These are phyloP conservation scores for Coccomyxa sp. DNA, from an alignment of 139 green algal species.

Conservation along the genomic window DNA sequence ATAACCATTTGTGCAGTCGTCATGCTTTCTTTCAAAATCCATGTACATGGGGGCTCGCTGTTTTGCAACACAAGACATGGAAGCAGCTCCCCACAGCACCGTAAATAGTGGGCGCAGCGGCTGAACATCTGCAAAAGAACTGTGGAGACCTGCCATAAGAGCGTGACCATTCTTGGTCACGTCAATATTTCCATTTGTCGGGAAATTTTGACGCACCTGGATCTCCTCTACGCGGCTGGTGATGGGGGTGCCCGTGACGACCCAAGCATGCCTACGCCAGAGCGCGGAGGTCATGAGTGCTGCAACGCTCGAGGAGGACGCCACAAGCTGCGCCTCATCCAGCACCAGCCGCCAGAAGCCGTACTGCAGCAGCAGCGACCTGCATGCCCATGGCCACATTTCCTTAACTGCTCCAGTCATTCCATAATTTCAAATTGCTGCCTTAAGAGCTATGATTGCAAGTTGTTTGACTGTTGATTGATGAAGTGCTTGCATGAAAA, in stretches of 20 bases:
- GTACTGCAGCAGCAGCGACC: slow-evolving; percentile 30
- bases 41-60: too few relatives aligned
- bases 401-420: not conserved
- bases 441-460: not conserved
- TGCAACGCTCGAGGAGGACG: slow-evolving; percentile 42
- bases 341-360: slow-evolving; percentile 61
- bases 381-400: not conserved
- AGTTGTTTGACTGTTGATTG: not conserved
- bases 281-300: slow-evolving; percentile 41
- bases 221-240: slow-evolving; percentile 30
- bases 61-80: too few relatives aligned
- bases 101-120: too few relatives aligned
- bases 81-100: too few relatives aligned
- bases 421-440: not conserved
- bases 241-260: slow-evolving; percentile 53
- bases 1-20: too few relatives aligned
- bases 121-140: too few relatives aligned
- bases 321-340: slow-evolving; percentile 64
- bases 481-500: not conserved
- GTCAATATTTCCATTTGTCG: too few relatives aligned
- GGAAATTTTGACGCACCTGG: not conserved
- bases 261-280: slow-evolving; percentile 56
- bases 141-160: too few relatives aligned
- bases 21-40: too few relatives aligned
- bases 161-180: too few relatives aligned